Evolutionary conservation across 2,329 filamentous ascomycete species (phyloP), one percentile per base, ranked within the genome.

Genomic region (Pseudogymnoascus sp.): DNA sequence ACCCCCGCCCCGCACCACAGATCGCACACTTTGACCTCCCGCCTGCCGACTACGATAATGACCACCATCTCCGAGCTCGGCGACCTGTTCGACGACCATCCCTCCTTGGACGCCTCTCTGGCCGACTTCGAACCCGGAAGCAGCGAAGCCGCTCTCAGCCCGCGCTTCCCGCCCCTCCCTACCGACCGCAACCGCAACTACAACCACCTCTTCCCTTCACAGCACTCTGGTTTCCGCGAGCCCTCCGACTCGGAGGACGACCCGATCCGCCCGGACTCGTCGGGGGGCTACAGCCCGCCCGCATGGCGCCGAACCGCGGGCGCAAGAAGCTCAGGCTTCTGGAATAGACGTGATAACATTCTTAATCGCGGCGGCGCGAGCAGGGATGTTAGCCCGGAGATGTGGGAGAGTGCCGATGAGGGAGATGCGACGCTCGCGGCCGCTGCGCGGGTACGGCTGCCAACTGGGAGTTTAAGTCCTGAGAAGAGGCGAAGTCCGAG

Each of bases 171-270:
- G 24, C 47, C 47, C 47, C 47, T 16, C 26, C 44, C 14, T 1
- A 29, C 10, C 44, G 53, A 3, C 16, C 38, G 61, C 61, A 38
- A 62, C 29, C 29, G n/a, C 29, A 42, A 63, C 14, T 73, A 74
- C 63, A 38, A 62, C 16, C 29, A 33, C 13, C 33, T 61, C 14
- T 73, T 73, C 63, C 81, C 82, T 14, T 85, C 82, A 60, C 82
- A 84, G 67, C 84, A 86, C 73, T 88, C 85, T 40, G 85, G 82
- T 70, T 87, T 88, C 77, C 81, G 83, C 68, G 86, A 79, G 47
- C 73, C 75, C 42, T 65, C 64, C 14, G 76, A 74, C 31, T 74
- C 73, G 38, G 70, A 75, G 62, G 78, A 82, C 64, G 33, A 38
- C 14, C 59, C 33, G 59, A 38, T 40, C 10, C 59, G 59, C 13